A percentile compares a stretch with the other conserved stretches of the same genome.
These are phyloP conservation scores for Stylonectria norvegica DNA, from an alignment of 2,329 filamentous ascomycete genomes.

Conservation along the genomic window DNA sequence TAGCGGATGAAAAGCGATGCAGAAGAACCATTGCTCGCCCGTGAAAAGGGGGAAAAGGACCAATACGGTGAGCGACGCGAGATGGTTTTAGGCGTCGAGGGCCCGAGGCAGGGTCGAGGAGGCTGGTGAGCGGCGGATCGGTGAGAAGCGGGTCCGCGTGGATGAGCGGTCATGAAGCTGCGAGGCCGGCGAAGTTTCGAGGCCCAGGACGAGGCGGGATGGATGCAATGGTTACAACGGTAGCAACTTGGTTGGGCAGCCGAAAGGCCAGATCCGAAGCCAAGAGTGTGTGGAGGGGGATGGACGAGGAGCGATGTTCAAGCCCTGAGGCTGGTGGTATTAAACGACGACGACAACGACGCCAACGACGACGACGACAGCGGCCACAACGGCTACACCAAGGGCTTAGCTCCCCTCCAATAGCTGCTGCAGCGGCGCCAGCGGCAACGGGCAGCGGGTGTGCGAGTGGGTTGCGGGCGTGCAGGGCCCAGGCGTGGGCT, in stretches of 20 bases:
- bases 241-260: conserved; percentile 6
- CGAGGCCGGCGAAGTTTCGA: conserved; percentile 17
- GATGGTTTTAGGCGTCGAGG: conserved; percentile 18
- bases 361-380: neutral
- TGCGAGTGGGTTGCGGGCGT: conserved; percentile 18
- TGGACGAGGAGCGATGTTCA: conserved; percentile 17
- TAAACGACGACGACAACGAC: conserved; percentile 19
- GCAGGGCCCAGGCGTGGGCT: conserved; percentile 21
- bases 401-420: too few relatives aligned
- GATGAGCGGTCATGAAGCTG: conserved; percentile 23
- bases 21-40: conserved; percentile 15
- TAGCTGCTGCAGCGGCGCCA: conserved; percentile 20
- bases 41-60: conserved; percentile 10
- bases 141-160: conserved; percentile 23
- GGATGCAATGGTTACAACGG: conserved; percentile 4
- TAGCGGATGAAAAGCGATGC: conserved; percentile 12
- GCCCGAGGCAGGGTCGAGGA: conserved; percentile 15
- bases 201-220: conserved; percentile 9
- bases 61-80: conserved; percentile 10
- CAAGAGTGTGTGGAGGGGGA: conserved; percentile 15
- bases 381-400: too few relatives aligned
- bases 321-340: conserved; percentile 18
- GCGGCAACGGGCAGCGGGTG: conserved; percentile 14
- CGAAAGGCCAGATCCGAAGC: conserved; percentile 16
- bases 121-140: conserved; percentile 20